A percentile compares a stretch with the other conserved stretches of the same genome.
Conservation (phyloP, 2,329 filamentous ascomycete species). For the Phyllosticta citriasiana region DNA sequence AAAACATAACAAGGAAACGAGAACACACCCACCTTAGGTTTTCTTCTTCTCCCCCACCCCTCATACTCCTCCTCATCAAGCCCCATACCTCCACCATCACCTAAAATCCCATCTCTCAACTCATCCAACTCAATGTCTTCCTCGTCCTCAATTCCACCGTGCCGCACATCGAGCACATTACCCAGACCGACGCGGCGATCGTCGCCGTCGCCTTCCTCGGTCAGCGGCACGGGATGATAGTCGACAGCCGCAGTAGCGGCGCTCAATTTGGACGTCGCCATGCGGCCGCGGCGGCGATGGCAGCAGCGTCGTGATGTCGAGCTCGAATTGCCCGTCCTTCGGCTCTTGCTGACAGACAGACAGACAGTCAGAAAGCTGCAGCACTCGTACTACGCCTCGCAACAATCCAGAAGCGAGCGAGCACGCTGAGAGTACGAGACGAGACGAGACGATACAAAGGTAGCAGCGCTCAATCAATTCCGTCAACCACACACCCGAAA, state of each 20-base stretch:
- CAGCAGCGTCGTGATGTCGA: background rate
- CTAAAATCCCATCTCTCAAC: background rate
- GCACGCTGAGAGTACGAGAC: too few species aligned
- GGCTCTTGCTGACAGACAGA: background rate
- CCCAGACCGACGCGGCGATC: background rate
- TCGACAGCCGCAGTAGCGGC: background rate
- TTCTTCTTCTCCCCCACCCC: background rate
- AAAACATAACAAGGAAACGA: background rate
- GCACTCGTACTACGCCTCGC: too few species aligned
- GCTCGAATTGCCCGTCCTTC: too few species aligned
- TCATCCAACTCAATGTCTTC: background rate
- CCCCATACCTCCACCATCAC: background rate
- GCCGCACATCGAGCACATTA: background rate
- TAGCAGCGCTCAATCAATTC: too few species aligned
- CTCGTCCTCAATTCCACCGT: background rate
- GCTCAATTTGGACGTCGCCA: background rate
- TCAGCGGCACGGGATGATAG: background rate
- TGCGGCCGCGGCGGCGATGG: background rate
- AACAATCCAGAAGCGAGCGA: too few species aligned
- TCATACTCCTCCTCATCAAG: background rate
- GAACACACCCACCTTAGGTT: background rate
- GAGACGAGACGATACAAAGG: too few species aligned
- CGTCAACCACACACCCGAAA: too few species aligned
- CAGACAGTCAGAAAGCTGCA: too few species aligned
- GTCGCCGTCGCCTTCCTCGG: background rate